Evolutionary conservation across 176 grass and related monocot genomes (phyloP).

Genomic region (Eleusine indica): DNA sequence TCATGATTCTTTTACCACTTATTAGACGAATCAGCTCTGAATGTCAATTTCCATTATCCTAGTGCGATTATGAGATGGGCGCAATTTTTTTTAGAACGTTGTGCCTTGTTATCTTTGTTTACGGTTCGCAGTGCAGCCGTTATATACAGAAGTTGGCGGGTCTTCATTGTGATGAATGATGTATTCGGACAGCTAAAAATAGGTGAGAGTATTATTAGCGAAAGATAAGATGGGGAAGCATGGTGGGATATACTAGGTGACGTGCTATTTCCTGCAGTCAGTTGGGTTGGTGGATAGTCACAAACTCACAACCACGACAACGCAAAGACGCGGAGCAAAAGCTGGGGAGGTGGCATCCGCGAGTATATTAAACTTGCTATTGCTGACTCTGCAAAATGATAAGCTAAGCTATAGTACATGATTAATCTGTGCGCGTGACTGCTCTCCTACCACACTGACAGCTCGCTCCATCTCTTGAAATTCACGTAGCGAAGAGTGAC

Average conservation of each 20-base stretch:
- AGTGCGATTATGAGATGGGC: neutral
- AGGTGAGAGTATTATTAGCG: too few species aligned
- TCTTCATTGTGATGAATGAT: neutral
- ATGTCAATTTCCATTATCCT: neutral
- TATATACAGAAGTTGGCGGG: neutral
- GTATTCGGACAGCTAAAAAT: neutral
- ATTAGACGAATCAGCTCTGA: neutral
- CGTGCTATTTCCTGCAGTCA: neutral
- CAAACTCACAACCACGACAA: neutral
- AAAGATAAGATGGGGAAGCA: too few species aligned
- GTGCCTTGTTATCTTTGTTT: neutral
- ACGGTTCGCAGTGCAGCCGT: too few species aligned
- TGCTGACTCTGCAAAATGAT: neutral
- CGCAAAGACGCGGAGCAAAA: neutral
- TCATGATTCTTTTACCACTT: neutral
- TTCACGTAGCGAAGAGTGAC: neutral
- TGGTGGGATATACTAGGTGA: too few species aligned
- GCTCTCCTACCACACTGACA: neutral
- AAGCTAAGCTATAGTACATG: neutral
- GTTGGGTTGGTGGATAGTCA: neutral
- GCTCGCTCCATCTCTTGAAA: neutral
- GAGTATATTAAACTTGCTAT: neutral
- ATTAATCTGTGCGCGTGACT: neutral
- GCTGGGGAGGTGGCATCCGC: neutral
- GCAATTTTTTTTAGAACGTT: neutral